Evolutionary conservation across 352 stramenopile genomes (phyloP).

Genomic region (Phytophthora brassicae): DNA sequence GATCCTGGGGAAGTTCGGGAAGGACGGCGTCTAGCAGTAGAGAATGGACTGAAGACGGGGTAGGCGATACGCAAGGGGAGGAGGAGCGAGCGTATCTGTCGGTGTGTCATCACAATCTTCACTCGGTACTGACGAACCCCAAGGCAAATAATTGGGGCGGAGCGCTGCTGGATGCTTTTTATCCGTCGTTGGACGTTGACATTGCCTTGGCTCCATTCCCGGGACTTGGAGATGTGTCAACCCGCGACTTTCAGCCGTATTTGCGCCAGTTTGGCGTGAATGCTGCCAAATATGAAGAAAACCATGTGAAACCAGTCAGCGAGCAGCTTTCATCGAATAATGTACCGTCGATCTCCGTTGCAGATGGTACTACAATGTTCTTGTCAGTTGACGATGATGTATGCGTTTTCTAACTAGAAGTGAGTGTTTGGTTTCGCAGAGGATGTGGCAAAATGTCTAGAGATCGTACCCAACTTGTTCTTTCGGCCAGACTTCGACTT

Average conservation of each 20-base stretch:
- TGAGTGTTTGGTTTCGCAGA: slow-evolving; percentile 38
- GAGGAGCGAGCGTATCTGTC: slow-evolving; percentile 68
- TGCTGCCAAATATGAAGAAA: slow-evolving; percentile 70
- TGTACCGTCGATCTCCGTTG: slow-evolving; percentile 77
- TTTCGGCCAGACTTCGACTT: slow-evolving; percentile 81
- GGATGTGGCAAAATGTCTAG: slow-evolving; percentile 79
- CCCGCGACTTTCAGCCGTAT: slow-evolving; percentile 79
- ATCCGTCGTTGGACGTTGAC: slow-evolving; percentile 66
- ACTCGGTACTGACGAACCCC: slow-evolving; percentile 84
- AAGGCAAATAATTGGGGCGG: slow-evolving; percentile 72
- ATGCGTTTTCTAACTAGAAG: background rate
- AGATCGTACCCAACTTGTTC: slow-evolving; percentile 76
- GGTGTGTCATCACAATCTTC: slow-evolving; percentile 80
- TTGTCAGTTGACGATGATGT: background rate
- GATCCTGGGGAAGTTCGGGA: slow-evolving; percentile 36
- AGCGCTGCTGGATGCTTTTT: slow-evolving; percentile 72
- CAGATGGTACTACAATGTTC: slow-evolving; percentile 48
- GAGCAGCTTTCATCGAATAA: slow-evolving; percentile 86
- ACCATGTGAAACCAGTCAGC: slow-evolving; percentile 72
- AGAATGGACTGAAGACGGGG: slow-evolving; percentile 14
- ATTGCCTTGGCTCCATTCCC: slow-evolving; percentile 69
- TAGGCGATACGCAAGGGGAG: slow-evolving; percentile 41
- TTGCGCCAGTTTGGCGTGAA: slow-evolving; percentile 67
- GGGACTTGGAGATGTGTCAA: slow-evolving; percentile 57
- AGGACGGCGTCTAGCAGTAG: slow-evolving; percentile 23